These are phyloP conservation scores for Rachicladosporium sp. DNA, from an alignment of 2,329 filamentous ascomycete species.

Conservation along the genomic window DNA sequence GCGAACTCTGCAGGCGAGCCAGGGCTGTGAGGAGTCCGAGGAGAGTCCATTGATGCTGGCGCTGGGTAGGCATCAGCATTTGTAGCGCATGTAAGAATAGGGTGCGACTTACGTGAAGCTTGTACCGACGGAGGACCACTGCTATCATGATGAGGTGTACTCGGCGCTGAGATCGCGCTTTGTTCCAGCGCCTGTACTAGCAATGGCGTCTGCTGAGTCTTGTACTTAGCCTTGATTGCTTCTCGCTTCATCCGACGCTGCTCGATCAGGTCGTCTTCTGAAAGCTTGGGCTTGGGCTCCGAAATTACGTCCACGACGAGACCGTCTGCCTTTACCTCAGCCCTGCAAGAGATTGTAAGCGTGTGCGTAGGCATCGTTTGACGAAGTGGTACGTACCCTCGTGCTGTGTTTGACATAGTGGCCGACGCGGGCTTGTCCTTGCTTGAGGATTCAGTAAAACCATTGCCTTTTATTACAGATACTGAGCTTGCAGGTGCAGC, in stretches of 20 bases:
- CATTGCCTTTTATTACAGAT: too few relatives aligned
- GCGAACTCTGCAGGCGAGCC: slow-evolving; percentile 26
- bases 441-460: too few relatives aligned
- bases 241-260: slow-evolving; percentile 73
- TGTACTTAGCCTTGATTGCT: slow-evolving; percentile 73
- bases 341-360: too few relatives aligned
- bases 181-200: slow-evolving; percentile 60
- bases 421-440: too few relatives aligned
- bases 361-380: too few relatives aligned
- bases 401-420: too few relatives aligned
- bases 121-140: slow-evolving; percentile 14
- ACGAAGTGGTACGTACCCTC: too few relatives aligned
- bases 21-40: slow-evolving; percentile 14
- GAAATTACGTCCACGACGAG: neutral
- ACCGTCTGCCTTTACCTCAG: too few relatives aligned
- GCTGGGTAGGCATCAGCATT: slow-evolving; percentile 3
- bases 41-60: slow-evolving; percentile 17
- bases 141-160: slow-evolving; percentile 29
- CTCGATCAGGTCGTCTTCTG: slow-evolving; percentile 75
- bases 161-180: slow-evolving; percentile 43
- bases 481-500: too few relatives aligned
- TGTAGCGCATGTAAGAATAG: too few relatives aligned
- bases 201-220: slow-evolving; percentile 43
- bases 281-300: slow-evolving; percentile 38
- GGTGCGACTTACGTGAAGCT: slow-evolving; percentile 2